Evolutionary conservation across 768 basidiomycete species (phyloP).

Genomic region (Calocera viscosa): DNA sequence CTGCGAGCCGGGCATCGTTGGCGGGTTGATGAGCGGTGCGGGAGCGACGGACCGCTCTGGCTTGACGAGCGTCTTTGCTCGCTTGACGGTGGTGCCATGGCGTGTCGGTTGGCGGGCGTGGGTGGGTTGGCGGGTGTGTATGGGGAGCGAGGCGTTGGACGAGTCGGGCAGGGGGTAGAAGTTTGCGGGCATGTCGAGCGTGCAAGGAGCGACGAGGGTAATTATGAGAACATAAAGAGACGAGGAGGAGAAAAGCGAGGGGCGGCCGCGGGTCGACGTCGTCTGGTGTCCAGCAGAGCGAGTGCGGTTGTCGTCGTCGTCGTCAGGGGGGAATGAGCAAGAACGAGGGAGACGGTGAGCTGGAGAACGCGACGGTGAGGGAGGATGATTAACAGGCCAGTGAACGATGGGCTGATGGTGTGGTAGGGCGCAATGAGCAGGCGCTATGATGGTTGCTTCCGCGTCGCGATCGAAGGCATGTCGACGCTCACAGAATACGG

Average conservation of each 20-base stretch:
- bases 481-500: neutral
- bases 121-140: slow-evolving; percentile 48
- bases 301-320: neutral
- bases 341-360: neutral
- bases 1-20: slow-evolving; percentile 34
- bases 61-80: slow-evolving; percentile 91
- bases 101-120: slow-evolving; percentile 33
- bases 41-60: slow-evolving; percentile 92
- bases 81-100: slow-evolving; percentile 44
- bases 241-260: neutral
- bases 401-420: too few species aligned
- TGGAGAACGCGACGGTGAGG: neutral
- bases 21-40: slow-evolving; percentile 84
- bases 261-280: neutral
- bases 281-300: slow-evolving; percentile 5
- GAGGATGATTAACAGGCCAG: neutral
- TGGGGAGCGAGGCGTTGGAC: slow-evolving; percentile 37
- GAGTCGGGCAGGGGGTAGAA: slow-evolving; percentile 9
- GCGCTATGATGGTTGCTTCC: slow-evolving; percentile 6
- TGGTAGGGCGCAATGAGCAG: slow-evolving; percentile 1
- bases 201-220: neutral
- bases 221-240: neutral
- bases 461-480: slow-evolving; percentile 8
- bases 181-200: neutral
- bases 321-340: neutral